A percentile compares a stretch with the other conserved stretches of the same genome.
phyloP scores from a whole-genome alignment of 306 rosid genomes.

The Hylodesmum podocarpum region DNA sequence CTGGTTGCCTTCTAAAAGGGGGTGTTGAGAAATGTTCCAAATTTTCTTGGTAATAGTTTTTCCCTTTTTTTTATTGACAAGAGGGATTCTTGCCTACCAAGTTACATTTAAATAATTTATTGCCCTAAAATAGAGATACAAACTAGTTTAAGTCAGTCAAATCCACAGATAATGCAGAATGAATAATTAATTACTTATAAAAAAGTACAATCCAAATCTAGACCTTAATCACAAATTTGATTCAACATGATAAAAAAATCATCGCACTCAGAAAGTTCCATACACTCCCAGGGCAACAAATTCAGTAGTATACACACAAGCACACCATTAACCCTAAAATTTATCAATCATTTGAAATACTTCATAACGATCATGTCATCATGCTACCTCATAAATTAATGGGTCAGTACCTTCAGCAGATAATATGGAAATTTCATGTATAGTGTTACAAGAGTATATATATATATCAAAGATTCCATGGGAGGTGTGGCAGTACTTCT shows the following conservation, averaged over 20 bases:
- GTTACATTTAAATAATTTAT: too few relatives aligned
- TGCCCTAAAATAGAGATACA: too few relatives aligned
- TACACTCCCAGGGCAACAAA: background rate
- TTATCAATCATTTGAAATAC: background rate
- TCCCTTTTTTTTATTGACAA: too few relatives aligned
- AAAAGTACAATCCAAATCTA: background rate
- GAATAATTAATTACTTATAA: background rate
- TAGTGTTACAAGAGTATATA: background rate
- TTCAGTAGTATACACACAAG: conserved; percentile 12
- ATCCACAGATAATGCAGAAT: too few relatives aligned
- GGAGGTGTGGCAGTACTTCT: conserved; percentile 16
- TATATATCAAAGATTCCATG: conserved; percentile 2
- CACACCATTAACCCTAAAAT: conserved; percentile 16
- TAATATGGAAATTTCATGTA: background rate
- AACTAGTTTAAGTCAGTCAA: too few relatives aligned
- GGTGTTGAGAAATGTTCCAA: too few relatives aligned
- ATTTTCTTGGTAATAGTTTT: too few relatives aligned
- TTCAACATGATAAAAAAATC: conserved; percentile 8
- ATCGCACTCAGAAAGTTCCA: background rate
- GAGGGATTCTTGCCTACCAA: too few relatives aligned
- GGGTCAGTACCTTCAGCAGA: conserved; percentile 5
- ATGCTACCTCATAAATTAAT: conserved; percentile 21
- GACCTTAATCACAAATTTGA: conserved; percentile 3
- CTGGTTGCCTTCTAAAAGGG: too few relatives aligned
- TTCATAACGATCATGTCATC: too few relatives aligned